Evolutionary conservation across 192 early-diverging fungal genomes (phyloP), one percentile per base, ranked within the genome.

Genomic region (Thamnidium elegans): DNA sequence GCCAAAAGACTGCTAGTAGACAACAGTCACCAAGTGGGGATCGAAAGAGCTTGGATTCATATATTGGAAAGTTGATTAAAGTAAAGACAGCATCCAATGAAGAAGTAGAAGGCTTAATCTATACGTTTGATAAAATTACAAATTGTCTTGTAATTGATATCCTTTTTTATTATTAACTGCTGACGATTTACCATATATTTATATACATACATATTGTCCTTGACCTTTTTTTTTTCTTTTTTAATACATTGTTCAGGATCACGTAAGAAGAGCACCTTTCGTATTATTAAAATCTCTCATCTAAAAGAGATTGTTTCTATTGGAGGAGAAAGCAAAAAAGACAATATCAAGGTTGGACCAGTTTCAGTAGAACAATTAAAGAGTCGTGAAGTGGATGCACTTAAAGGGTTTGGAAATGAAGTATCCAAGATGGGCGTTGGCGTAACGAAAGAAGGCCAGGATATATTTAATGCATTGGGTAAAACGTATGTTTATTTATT

Each of bases 391-490:
- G 65, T 68, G 52, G 77, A 79, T 39, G 80, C 86, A 3, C 42
- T 80, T 43, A 76, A 77, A 20, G 74, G 76, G 43, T 74, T 78
- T 58, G 70, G 71, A 36, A 71, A 60, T 20, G 75, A 79, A 15
- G 70, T 71, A 30, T 80, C 83, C 7, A 79, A 84, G 43, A 89
- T 91, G 66, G 91, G 91, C 53, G 89, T 91, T 31, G 91, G 91
- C 31, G 91, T 93, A 17, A 87, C 86, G 52, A 78, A 83, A 39
- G 78, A 82, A 74, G 91, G 79, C 7, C 90, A 93, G 72, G 77
- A 81, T 23, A 87, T 93, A 58, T 93, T 93, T 68, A 88, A 93
- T 70, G 91, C 90, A 13, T 67, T 93, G 30, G 83, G 81, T 34
- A 91, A 89, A 71, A 93, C 91, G 76, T 87, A 80, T 68, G 85